phyloP scores from a whole-genome alignment of 2,329 filamentous ascomycete genomes.

The Fusarium tupiense region DNA sequence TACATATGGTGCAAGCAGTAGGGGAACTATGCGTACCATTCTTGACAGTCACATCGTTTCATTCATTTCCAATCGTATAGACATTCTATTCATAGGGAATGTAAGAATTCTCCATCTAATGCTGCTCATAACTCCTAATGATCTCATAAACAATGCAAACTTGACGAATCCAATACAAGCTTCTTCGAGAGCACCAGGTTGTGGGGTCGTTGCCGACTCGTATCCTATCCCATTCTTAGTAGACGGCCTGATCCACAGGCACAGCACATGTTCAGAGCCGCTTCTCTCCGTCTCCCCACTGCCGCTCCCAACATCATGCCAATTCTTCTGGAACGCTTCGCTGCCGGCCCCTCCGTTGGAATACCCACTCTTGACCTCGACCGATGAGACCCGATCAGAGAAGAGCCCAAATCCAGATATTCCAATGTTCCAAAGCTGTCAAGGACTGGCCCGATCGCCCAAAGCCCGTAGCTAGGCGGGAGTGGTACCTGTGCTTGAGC shows the following conservation, averaged over 20 bases:
- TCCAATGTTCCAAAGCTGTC: not conserved
- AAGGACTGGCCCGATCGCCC: slow-evolving; percentile 6
- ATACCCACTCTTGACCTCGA: slow-evolving; percentile 26
- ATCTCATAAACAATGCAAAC: not conserved
- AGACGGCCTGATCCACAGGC: slow-evolving; percentile 12
- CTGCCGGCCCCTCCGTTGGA: not conserved
- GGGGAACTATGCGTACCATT: not conserved
- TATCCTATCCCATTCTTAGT: not conserved
- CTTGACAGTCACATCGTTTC: not conserved
- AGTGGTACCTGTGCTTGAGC: slow-evolving; percentile 4
- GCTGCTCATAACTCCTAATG: not conserved
- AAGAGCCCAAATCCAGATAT: not conserved
- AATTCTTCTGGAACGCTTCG: slow-evolving; percentile 28
- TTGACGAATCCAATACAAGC: not conserved
- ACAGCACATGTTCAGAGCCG: slow-evolving; percentile 24
- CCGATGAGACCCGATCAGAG: slow-evolving; percentile 28
- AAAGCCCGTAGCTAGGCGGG: slow-evolving; percentile 22
- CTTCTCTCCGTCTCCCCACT: slow-evolving; percentile 31
- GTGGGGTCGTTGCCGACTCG: slow-evolving; percentile 2
- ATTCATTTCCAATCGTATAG: not conserved
- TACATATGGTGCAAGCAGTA: not conserved
- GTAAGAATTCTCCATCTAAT: slow-evolving; percentile 5
- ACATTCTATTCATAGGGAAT: not conserved
- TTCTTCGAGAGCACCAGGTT: not conserved
- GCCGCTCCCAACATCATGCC: slow-evolving; percentile 3